phyloP scores from a whole-genome alignment of 176 grass and related monocot genomes.

The Oryza rufipogon region DNA sequence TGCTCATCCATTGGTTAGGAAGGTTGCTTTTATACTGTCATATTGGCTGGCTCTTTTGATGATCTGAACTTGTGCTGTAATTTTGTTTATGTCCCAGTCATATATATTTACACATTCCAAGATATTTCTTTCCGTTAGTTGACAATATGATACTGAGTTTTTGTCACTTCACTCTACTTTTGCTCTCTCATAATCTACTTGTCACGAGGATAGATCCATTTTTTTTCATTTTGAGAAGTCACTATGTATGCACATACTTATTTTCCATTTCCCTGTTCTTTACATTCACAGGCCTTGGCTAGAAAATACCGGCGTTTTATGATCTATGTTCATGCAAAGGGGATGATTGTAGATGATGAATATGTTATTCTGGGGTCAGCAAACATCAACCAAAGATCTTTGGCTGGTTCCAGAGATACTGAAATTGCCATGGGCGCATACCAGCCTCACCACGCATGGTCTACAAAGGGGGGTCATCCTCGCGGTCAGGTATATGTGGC shows the following conservation, averaged over 20 bases:
- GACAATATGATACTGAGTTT: background rate
- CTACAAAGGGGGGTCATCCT: slow-evolving; percentile 63
- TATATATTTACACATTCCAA: background rate
- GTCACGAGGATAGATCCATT: background rate
- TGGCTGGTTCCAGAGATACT: slow-evolving; percentile 90
- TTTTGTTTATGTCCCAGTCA: background rate
- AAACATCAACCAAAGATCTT: slow-evolving; percentile 96
- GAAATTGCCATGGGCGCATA: slow-evolving; percentile 99
- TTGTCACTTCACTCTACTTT: background rate
- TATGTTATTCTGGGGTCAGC: slow-evolving; percentile 90
- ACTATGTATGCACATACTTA: slow-evolving; percentile 13
- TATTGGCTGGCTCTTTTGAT: slow-evolving; percentile 1
- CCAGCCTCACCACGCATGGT: slow-evolving; percentile 86
- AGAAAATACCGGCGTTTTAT: slow-evolving; percentile 82
- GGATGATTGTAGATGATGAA: slow-evolving; percentile 95
- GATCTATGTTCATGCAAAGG: slow-evolving; percentile 98
- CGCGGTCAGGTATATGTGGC: slow-evolving; percentile 68
- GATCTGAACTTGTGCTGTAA: slow-evolving; percentile 4
- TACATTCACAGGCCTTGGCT: slow-evolving; percentile 53
- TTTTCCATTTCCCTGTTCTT: slow-evolving; percentile 10
- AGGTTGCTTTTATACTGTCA: slow-evolving; percentile 11
- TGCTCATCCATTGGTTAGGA: background rate
- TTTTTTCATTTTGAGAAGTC: slow-evolving; percentile 3
- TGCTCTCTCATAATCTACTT: background rate
- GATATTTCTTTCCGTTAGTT: background rate